Base-by-base conservation (phyloP, 129 eudicot species). In the Dittrichia graveolens region DNA sequence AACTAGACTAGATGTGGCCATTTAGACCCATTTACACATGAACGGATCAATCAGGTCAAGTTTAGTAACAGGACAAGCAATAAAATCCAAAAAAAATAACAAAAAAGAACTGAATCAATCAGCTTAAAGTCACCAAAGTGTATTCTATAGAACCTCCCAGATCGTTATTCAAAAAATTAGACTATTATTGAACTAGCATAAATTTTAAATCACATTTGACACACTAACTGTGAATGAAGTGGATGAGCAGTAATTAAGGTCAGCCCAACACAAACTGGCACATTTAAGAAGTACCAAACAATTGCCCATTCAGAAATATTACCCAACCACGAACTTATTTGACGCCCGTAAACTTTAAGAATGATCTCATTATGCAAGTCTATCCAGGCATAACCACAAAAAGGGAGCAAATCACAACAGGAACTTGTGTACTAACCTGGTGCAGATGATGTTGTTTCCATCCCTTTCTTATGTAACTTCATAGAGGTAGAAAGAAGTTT, bases 401-500 rank as follows among this genome's bases (percentile, higher is more conserved):
- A 60, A 14, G 40, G 13, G 53, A 73, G 15, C 43, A 69, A 57
- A 7, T 35, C 54, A 77, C 48, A 45, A 58, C 3, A n/a, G 54
- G 62, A 74, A 71, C 6, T 75, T 15, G 52, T 44, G 8, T 66
- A 72, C 35, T 50, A 59, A 88, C 95, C 95, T 77, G 81, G 72
- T 70, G 78, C 77, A 31, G 81, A 67, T 63, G 81, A 66, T 58
- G 69, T 57, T 55, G 79, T 54, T 60, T 82, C 78, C 69, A 46
- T 65, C 76, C 79, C 78, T 64, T 74, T 82, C 72, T 76, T 79
- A 55, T 84, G 84, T 67, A 81, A 44, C 84, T 81, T 84, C 71
- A 75, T 52, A 67, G 80, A 79, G 45, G 70, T 69, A 31, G 78
- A 69, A 69, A 94, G 89, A 67, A 90, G 82, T 81, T 82, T 87